These are phyloP conservation scores for Hypoxylon sp. DNA, from an alignment of 2,329 filamentous ascomycete genomes.

Conservation along the genomic window DNA sequence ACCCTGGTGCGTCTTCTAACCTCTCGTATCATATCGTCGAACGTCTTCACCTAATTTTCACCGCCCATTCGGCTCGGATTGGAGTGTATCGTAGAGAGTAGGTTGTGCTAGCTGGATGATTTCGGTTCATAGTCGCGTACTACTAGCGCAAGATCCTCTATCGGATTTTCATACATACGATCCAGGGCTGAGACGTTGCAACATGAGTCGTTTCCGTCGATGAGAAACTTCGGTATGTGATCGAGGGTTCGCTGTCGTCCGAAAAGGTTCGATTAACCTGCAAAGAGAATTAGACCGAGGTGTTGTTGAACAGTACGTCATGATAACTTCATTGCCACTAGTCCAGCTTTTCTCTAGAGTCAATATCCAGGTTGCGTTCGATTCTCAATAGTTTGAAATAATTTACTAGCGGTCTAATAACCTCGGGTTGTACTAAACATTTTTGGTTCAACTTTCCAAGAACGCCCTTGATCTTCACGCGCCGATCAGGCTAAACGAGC, in stretches of 20 bases:
- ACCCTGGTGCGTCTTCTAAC: not conserved
- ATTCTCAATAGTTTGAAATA: not conserved
- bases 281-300: not conserved
- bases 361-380: not conserved
- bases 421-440: not conserved
- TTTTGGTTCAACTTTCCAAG: not conserved
- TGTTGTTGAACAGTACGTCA: not conserved
- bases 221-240: not conserved
- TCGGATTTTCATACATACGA: not conserved
- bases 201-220: not conserved
- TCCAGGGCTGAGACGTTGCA: not conserved
- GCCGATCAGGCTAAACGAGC: conserved; percentile 18
- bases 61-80: not conserved
- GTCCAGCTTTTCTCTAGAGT: not conserved
- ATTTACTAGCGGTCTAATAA: conserved; percentile 1
- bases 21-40: not conserved
- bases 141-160: not conserved
- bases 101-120: not conserved
- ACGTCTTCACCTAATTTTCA: not conserved
- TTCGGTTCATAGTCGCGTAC: not conserved
- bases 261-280: not conserved
- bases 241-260: not conserved
- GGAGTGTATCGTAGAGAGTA: not conserved
- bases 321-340: not conserved
- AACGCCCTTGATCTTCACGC: not conserved